Base-by-base conservation (phyloP, 148 eudicot genomes). In the Dianthus caryophyllus region DNA sequence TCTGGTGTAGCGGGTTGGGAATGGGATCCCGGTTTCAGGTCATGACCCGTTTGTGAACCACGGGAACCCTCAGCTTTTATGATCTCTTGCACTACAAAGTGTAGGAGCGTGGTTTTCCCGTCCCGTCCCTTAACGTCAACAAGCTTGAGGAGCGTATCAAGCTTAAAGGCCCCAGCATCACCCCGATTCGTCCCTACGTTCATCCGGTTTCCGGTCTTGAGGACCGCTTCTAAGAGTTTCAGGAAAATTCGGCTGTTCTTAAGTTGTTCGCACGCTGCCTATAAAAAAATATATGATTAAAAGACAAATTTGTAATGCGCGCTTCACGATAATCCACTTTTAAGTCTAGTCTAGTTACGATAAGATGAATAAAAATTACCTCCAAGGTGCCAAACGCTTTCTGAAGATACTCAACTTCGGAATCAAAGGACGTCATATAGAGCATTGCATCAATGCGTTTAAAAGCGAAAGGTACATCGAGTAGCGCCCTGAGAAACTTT, bases 191-290 rank as follows among this genome's bases (percentile, higher is more conserved):
- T 94, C 30, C 98, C 98, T 0, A 83, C 79, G 56, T 94, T 94
- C 97, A 90, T 90, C 18, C 96, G 88, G 79, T 93, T 93, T 27
- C 98, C 96, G 4, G 98, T 82, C 70, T 86, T 88, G 11, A 94
- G 84, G 31, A 94, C 92, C 1, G 98, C 90, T 74, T 94, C 97
- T 46, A 94, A 78, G 33, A 94, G 96, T 70, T 86, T 94, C 52
- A 75, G 65, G 78, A 94, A 90, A 90, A 90, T 82, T 67, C 90
- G 80, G 75, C 90, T 94, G 74, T 71, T 88, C 75, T 76, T 86
- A 48, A 94, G 85, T 71, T 94, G 96, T 71, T 78, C 81, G 71
- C 92, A 85, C 61, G 97, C 92, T 36, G 69, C 84, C 98, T 94
- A 61, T 22, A 30, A 62, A 54, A 51, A 3, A n/a, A n/a, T n/a